A percentile compares a stretch with the other conserved stretches of the same genome.
Conservation (phyloP, 1,139 yeast species). For the Suhomyces terraborum region DNA sequence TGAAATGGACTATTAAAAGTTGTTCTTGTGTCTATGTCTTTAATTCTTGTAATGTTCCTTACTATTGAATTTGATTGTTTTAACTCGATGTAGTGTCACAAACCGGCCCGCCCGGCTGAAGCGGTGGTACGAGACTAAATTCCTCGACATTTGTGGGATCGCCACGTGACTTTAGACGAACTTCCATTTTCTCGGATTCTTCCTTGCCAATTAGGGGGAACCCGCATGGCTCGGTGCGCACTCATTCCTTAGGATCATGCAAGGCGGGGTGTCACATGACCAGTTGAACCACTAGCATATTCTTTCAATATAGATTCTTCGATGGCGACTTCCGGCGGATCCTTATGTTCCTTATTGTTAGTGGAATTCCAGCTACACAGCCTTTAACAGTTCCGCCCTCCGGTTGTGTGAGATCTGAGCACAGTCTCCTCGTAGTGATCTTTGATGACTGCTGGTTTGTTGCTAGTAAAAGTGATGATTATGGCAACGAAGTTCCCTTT, state of each 20-base stretch:
- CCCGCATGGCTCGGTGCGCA: conserved; percentile 1
- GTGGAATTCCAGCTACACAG: too few relatives aligned
- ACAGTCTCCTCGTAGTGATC: not conserved
- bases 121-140: conserved; percentile 1
- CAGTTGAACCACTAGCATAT: too few relatives aligned
- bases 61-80: conserved; percentile 18
- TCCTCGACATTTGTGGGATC: not conserved
- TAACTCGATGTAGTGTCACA: conserved; percentile 2
- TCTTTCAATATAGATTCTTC: too few relatives aligned
- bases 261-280: too few relatives aligned
- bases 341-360: not conserved
- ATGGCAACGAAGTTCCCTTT: not conserved
- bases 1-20: conserved; percentile 10
- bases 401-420: not conserved
- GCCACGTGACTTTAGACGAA: not conserved
- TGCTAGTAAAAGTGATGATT: not conserved
- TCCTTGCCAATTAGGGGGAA: not conserved
- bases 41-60: conserved; percentile 22
- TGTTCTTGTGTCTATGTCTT: conserved; percentile 15
- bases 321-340: too few relatives aligned
- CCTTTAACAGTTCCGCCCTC: not conserved
- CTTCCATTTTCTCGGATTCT: not conserved
- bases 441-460: not conserved
- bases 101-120: conserved; percentile 3
- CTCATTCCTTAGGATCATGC: not conserved